A percentile compares a stretch with the other conserved stretches of the same genome.
phyloP scores from a whole-genome alignment of 352 stramenopile species.

The Phytophthora chlamydospora region DNA sequence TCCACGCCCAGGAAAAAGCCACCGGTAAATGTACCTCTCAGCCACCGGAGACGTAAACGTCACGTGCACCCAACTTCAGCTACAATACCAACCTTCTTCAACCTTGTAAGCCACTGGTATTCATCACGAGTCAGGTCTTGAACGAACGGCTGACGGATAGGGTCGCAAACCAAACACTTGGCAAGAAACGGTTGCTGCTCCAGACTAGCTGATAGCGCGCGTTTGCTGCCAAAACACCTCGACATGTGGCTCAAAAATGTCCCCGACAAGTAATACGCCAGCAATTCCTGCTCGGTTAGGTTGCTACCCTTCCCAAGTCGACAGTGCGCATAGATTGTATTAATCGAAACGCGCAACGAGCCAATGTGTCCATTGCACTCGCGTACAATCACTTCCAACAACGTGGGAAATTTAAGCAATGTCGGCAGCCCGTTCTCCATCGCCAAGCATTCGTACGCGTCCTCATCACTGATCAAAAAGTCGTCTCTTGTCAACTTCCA shows the following conservation, averaged over 20 bases:
- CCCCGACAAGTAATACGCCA: constrained; percentile 10
- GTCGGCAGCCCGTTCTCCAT: constrained; percentile 14
- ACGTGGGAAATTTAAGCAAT: constrained; percentile 3
- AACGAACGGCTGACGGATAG: background rate
- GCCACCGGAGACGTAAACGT: constrained; percentile 16
- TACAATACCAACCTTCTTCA: constrained; percentile 8
- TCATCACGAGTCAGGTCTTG: background rate
- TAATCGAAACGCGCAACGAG: constrained; percentile 17
- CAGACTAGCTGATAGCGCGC: background rate
- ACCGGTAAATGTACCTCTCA: constrained; percentile 13
- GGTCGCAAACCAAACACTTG: constrained; percentile 5
- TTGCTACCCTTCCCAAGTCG: background rate
- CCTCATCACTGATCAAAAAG: constrained; percentile 21
- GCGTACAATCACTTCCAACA: constrained; percentile 20
- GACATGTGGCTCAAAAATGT: background rate
- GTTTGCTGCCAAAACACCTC: constrained; percentile 4
- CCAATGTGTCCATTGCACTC: constrained; percentile 27
- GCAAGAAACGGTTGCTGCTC: background rate
- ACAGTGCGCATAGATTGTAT: constrained; percentile 6
- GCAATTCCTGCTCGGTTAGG: constrained; percentile 8
- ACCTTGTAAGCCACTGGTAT: constrained; percentile 3
- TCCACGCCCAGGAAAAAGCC: constrained; percentile 5
- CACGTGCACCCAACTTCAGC: constrained; percentile 3
- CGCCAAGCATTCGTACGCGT: constrained; percentile 9
- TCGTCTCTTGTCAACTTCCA: constrained; percentile 21